These are phyloP conservation scores for Lolium rigidum DNA, from an alignment of 176 grass and related monocot genomes.

Conservation along the genomic window DNA sequence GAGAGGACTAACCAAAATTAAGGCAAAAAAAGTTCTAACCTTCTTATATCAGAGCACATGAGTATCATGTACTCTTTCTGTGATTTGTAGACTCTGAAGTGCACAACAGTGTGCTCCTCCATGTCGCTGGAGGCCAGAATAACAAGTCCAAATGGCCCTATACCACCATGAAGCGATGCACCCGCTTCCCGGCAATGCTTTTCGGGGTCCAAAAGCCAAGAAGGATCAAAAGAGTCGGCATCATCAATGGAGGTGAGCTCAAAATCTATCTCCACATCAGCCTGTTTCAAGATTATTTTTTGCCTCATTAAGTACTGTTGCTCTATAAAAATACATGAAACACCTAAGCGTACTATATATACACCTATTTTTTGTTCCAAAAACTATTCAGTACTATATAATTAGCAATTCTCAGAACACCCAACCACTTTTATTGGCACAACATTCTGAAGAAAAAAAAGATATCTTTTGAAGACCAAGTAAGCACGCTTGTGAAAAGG, in stretches of 20 bases:
- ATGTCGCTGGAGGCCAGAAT: background rate
- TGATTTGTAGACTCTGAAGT: slow-evolving; percentile 23
- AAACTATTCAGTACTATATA: background rate
- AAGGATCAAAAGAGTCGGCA: background rate
- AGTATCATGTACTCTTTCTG: background rate
- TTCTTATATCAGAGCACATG: slow-evolving; percentile 12
- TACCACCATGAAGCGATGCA: background rate
- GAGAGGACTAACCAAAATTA: background rate
- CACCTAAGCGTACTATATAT: background rate
- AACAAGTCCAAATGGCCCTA: slow-evolving; percentile 20
- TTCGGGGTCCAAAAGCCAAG: background rate
- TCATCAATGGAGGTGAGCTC: background rate
- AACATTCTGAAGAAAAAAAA: background rate
- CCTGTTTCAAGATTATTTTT: background rate
- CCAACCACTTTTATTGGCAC: background rate
- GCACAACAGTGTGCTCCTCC: slow-evolving; percentile 1
- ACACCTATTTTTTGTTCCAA: background rate
- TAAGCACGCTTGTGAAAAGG: background rate
- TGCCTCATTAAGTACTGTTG: background rate
- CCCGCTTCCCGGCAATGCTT: background rate
- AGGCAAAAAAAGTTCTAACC: background rate
- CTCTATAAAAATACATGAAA: background rate
- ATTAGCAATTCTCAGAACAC: background rate
- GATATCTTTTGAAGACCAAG: background rate
- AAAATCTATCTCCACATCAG: slow-evolving; percentile 19